Evolutionary conservation across 768 basidiomycete genomes (phyloP).

Genomic region (Leccinum sublutescens): DNA sequence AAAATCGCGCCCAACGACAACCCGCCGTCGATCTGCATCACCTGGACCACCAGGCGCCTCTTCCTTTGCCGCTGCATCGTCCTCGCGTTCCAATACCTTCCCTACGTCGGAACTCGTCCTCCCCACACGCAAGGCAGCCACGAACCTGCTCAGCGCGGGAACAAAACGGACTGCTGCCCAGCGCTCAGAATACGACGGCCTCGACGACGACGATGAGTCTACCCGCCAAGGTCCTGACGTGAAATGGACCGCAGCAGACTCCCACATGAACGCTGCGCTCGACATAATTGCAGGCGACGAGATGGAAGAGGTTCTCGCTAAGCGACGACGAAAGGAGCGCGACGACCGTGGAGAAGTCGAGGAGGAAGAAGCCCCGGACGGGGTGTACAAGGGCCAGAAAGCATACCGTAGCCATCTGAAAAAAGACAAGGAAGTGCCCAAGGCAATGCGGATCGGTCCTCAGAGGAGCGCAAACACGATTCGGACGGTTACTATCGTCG

Average conservation of each 20-base stretch:
- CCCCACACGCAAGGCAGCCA: slow-evolving; percentile 64
- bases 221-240: slow-evolving; percentile 53
- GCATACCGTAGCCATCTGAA: slow-evolving; percentile 80
- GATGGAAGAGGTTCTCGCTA: slow-evolving; percentile 72
- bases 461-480: slow-evolving; percentile 79
- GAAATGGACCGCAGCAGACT: slow-evolving; percentile 75
- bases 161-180: slow-evolving; percentile 61
- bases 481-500: slow-evolving; percentile 89
- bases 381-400: slow-evolving; percentile 81
- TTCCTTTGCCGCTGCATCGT: slow-evolving; percentile 10
- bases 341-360: slow-evolving; percentile 50
- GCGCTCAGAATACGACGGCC: slow-evolving; percentile 41
- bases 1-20: slow-evolving; percentile 71
- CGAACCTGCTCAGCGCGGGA: slow-evolving; percentile 76
- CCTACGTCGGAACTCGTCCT: slow-evolving; percentile 65
- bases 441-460: slow-evolving; percentile 83
- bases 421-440: slow-evolving; percentile 81
- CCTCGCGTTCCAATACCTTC: slow-evolving; percentile 14
- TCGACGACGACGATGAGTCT: slow-evolving; percentile 45
- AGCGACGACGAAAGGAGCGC: slow-evolving; percentile 59
- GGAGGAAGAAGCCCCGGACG: slow-evolving; percentile 63
- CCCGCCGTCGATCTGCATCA: slow-evolving; percentile 72
- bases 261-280: slow-evolving; percentile 67
- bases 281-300: slow-evolving; percentile 85
- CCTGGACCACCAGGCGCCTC: slow-evolving; percentile 38